Evolutionary conservation across 1,139 yeast genomes (phyloP), one percentile per base, ranked within the genome.

Genomic region (Lodderomyces metapsilosis): DNA sequence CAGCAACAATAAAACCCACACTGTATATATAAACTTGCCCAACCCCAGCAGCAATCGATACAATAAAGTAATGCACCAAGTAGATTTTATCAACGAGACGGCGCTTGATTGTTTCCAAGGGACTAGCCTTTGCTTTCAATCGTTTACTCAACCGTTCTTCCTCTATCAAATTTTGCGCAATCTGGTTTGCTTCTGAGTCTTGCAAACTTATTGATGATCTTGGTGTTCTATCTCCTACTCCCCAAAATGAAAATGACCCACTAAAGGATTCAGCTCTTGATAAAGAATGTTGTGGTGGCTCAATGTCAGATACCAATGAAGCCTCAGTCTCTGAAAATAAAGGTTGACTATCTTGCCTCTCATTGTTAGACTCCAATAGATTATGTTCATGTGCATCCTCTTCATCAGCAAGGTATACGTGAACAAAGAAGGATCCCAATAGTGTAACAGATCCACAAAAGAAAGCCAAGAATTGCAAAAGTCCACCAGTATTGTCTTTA

Each of bases 11-110:
- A 45, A 70, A 72, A 1, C 78, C 78, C 7, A 72, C 68, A 1
- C 71, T 61, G 47, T 62, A 72, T 35, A 72, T 71, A 45, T 72
- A 72, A 60, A 65, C 69, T 49, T 71, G 77, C 25, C 74, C 64
- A 21, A 64, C 54, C 0, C 76, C 76, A 37, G 68, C 59, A 16
- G 61, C 48, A 16, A 71, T 50, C 2, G 73, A 57, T 12, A 69
- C 62, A 12, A 66, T 59, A n/a, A 62, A 40, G 42, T 58, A 68
- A 47, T 71, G 76, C 3, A 57, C 55, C 30, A 69, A 52, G 42
- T 66, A 71, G 2, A 53, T 45, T 37, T 50, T 61, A 43, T 60
- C 54, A 10, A 54, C 45, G 1, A 69, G 41, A 13, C 68, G 46
- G 10, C 52, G 40, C 23, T 49, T 58, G 18, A 68, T 53, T 10